phyloP scores from a whole-genome alignment of 2,329 filamentous ascomycete genomes.

The Colletotrichum sp. region DNA sequence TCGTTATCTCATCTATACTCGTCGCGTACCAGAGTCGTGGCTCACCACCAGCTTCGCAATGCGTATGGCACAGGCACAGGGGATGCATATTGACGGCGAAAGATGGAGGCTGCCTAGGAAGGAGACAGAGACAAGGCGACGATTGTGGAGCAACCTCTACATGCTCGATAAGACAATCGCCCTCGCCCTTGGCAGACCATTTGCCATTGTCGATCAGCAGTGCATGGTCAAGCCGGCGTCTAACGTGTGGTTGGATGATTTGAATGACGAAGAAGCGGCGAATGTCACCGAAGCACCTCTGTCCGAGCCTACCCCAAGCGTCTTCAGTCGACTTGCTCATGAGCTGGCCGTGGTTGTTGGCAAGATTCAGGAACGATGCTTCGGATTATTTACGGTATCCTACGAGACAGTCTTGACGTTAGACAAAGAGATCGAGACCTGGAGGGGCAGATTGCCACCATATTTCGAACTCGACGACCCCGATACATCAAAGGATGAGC shows the following conservation, averaged over 20 bases:
- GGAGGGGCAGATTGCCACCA: constrained; percentile 34
- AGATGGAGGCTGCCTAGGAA: constrained; percentile 39
- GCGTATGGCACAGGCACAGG: constrained; percentile 46
- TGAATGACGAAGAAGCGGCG: constrained; percentile 32
- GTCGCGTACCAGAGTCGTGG: constrained; percentile 42
- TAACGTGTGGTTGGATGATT: constrained; percentile 43
- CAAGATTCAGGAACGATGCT: constrained; percentile 42
- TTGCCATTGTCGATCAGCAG: constrained; percentile 41
- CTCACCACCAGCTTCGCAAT: constrained; percentile 46
- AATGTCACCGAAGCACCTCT: constrained; percentile 26
- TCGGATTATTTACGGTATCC: constrained; percentile 37
- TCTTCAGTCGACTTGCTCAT: constrained; percentile 34
- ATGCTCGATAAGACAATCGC: constrained; percentile 43
- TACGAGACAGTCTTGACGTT: constrained; percentile 41
- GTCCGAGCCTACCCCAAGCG: constrained; percentile 35
- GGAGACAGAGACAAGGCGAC: constrained; percentile 38
- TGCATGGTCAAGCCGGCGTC: constrained; percentile 39
- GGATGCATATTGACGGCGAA: constrained; percentile 47
- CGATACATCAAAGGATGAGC: constrained; percentile 33
- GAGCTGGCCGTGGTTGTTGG: constrained; percentile 39
- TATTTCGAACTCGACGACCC: constrained; percentile 38
- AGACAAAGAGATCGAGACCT: constrained; percentile 35
- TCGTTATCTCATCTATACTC: constrained; percentile 41
- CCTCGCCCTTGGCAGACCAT: constrained; percentile 42
- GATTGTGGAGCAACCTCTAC: constrained; percentile 44